Evolutionary conservation across 352 stramenopile genomes (phyloP), one percentile per base, ranked within the genome.

Genomic region (Globisporangium nunn): DNA sequence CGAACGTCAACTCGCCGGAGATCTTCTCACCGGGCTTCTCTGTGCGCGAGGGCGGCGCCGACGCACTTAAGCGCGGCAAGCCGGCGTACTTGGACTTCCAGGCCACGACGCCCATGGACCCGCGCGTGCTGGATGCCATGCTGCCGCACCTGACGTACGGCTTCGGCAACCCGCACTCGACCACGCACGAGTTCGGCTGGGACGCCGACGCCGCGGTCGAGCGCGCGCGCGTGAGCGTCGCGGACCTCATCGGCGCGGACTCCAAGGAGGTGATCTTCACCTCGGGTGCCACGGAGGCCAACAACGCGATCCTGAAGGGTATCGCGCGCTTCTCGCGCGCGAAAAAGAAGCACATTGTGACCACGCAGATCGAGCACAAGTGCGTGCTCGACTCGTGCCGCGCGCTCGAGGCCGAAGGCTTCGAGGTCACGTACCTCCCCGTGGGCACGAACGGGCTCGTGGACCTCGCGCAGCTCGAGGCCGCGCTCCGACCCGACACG

Each of bases 201-300:
- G 96, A 99, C 60, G 86, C 96, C 30, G 96, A 99, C 79, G 81
- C 81, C 43, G 96, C 93, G 28, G 95, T 99, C 15, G 97, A 99
- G 74, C 78, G 80, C 18, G 84, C 82, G 0, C 80, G 83, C 12
- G 75, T 71, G 54, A 82, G 84, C 66, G 84, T 99, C 7, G 97
- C 96, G 6, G 67, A 60, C 35, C 81, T 99, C 28, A 97, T 99
- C 55, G 81, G 89, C 45, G 97, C 96, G 35, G 87, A 92, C 61
- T 67, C 94, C 12, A 99, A 99, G 70, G 97, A 99, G 72, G 97
- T 99, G 57, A 95, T 99, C 54, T 99, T 99, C 65, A 99, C 97
- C 17, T 99, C 93, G 14, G 97, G 97, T 41, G 97, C 97, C 2
- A 99, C 97, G 0, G 97, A 99, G 83, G 95, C 83, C 53, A 99